phyloP scores from a whole-genome alignment of 2,329 filamentous ascomycete genomes.

The Karstenula rhodostoma region DNA sequence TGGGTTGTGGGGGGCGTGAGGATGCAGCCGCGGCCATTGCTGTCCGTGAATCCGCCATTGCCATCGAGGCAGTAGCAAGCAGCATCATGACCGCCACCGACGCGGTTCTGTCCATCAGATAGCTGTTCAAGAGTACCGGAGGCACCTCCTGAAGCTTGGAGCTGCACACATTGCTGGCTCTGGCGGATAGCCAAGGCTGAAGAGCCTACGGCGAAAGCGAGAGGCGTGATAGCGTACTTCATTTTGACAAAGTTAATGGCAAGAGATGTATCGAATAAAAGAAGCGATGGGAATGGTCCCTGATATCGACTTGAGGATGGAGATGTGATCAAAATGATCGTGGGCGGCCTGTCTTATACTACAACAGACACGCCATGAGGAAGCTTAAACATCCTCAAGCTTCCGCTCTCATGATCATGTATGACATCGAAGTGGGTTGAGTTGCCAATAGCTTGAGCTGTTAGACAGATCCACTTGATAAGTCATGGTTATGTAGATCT shows the following conservation, averaged over 20 bases:
- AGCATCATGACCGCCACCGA: constrained; percentile 59
- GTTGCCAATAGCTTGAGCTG: neutral
- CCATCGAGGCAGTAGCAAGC: constrained; percentile 63
- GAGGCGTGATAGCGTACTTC: constrained; percentile 32
- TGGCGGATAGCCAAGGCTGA: constrained; percentile 33
- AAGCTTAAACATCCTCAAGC: neutral
- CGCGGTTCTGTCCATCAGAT: constrained; percentile 67
- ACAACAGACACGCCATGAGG: neutral
- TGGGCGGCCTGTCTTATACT: neutral
- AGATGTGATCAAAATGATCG: neutral
- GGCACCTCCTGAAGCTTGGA: constrained; percentile 35
- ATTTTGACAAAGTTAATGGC: constrained; percentile 20
- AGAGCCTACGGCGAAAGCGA: constrained; percentile 32
- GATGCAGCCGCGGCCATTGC: constrained; percentile 67
- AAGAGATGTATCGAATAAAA: constrained; percentile 2
- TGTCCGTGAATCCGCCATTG: constrained; percentile 60
- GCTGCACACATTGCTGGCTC: constrained; percentile 27
- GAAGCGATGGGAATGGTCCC: neutral
- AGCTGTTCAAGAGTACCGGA: constrained; percentile 67
- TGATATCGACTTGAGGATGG: neutral
- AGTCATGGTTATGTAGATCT: neutral
- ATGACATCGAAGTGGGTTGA: constrained; percentile 10
- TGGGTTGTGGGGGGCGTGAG: constrained; percentile 67
- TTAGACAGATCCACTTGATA: neutral
- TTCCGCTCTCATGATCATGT: neutral